Percentiles rank a stretch among this genome's conserved stretches.
Evolutionary conservation across 441 rosid species (phyloP).

Genomic region (Gossypium davidsonii): DNA sequence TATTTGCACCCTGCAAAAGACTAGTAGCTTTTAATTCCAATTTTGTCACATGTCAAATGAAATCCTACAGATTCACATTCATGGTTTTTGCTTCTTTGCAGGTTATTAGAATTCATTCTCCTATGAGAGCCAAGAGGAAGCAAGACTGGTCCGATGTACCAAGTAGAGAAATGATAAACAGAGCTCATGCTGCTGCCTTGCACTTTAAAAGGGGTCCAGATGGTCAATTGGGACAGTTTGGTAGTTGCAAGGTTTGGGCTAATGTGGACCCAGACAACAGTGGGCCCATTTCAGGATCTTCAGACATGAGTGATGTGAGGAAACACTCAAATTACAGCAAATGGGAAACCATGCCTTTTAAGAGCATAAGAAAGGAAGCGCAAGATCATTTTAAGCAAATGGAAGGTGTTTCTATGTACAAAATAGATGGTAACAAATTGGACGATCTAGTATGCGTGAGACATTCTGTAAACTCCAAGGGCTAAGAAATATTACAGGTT

Average conservation of each 20-base stretch:
- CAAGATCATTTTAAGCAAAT: conserved; percentile 64
- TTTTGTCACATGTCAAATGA: neutral
- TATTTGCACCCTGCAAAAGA: conserved; percentile 10
- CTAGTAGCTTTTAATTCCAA: neutral
- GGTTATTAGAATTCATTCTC: conserved; percentile 95
- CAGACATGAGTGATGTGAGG: conserved; percentile 72
- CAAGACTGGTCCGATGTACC: conserved; percentile 90
- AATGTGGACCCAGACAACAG: conserved; percentile 37
- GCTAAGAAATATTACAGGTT: conserved; percentile 18
- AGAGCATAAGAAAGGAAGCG: conserved; percentile 81
- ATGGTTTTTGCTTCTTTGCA: conserved; percentile 26
- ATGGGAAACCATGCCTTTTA: conserved; percentile 85
- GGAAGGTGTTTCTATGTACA: conserved; percentile 80
- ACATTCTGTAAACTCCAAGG: conserved; percentile 44
- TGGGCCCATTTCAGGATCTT: conserved; percentile 75
- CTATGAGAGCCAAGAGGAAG: conserved; percentile 71
- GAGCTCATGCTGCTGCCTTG: conserved; percentile 76
- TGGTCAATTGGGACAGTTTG: conserved; percentile 58
- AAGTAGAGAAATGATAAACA: conserved; percentile 59
- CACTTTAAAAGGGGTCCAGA: conserved; percentile 52
- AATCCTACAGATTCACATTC: conserved; percentile 17
- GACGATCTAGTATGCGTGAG: conserved; percentile 89
- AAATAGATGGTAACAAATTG: conserved; percentile 92
- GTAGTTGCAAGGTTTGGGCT: conserved; percentile 94
- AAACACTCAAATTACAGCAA: conserved; percentile 73